A percentile compares a stretch with the other conserved stretches of the same genome.
These are phyloP conservation scores for Monosporascus sp. DNA, from an alignment of 2,329 filamentous ascomycete species.

Conservation along the genomic window DNA sequence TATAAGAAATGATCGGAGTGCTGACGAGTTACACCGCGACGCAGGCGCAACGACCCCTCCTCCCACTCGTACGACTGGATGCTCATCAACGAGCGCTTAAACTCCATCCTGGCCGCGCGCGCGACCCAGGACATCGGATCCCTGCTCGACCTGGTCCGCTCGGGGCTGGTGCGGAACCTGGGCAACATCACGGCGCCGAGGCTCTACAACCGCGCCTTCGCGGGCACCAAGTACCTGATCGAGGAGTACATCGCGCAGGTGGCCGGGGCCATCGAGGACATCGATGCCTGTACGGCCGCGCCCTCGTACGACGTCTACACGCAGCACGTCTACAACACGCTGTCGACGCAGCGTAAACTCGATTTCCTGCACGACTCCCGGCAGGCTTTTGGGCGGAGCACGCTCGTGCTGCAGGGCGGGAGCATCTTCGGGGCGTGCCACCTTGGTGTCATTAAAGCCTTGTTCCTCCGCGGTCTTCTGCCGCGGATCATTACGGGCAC, in stretches of 20 bases:
- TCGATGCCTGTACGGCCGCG: slow-evolving; percentile 42
- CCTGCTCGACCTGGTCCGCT: slow-evolving; percentile 74
- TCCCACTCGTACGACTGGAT: slow-evolving; percentile 82
- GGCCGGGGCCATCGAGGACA: slow-evolving; percentile 72
- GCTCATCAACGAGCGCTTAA: slow-evolving; percentile 72
- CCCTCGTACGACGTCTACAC: slow-evolving; percentile 14
- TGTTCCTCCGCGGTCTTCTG: slow-evolving; percentile 73
- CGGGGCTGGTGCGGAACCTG: slow-evolving; percentile 76
- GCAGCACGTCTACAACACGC: slow-evolving; percentile 15
- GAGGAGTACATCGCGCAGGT: slow-evolving; percentile 87
- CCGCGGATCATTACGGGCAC: slow-evolving; percentile 90
- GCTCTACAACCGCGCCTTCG: slow-evolving; percentile 79
- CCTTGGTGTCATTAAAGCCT: slow-evolving; percentile 80
- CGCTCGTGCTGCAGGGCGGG: slow-evolving; percentile 81
- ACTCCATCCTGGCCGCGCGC: slow-evolving; percentile 62
- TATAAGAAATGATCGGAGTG: not conserved
- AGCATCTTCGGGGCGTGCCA: slow-evolving; percentile 90
- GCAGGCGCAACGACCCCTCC: slow-evolving; percentile 73
- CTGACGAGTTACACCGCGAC: slow-evolving; percentile 5
- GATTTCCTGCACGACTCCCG: slow-evolving; percentile 83
- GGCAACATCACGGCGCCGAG: slow-evolving; percentile 81
- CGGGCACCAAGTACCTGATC: slow-evolving; percentile 83
- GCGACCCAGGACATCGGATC: slow-evolving; percentile 67
- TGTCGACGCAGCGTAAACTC: slow-evolving; percentile 73
- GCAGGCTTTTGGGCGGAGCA: slow-evolving; percentile 81